Evolutionary conservation across 148 eudicot species (phyloP), one percentile per base, ranked within the genome.

Genomic region (Beta vulgaris): DNA sequence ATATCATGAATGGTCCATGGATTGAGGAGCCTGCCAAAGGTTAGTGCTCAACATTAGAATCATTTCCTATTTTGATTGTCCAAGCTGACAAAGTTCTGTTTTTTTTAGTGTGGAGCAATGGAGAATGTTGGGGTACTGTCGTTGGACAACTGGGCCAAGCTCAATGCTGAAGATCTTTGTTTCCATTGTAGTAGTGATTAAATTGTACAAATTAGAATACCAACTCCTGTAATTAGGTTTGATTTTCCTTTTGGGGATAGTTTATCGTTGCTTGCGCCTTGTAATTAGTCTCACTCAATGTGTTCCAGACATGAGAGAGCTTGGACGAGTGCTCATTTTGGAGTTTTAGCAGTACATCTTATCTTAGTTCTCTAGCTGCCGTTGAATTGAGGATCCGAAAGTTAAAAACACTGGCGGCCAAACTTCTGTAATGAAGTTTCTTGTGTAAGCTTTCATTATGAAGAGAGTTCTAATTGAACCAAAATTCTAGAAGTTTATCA

Each of bases 1-100:
- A 81, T 42, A 84, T 95, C 57, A 92, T 95, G 96, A 95, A 90
- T 55, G 99, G 99, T 6, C 96, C 99, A 5, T 95, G 92, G 92
- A 89, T 92, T 51, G 97, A 89, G 69, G 85, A 92, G 78, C 88
- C 98, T 12, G 82, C 98, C 11, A 84, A 89, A 87, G 89, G 98
- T 94, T 62, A 55, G 84, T 81, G 23, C 35, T 19, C 6, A 43
- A 29, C 28, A 42, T 34, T 40, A 37, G 19, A 18, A 29, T 76
- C 13, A 12, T 76, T 37, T 37, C n/a, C 5, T 28, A 6, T 18
- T 28, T 28, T 36, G 34, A 37, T 6, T 61, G 18, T 42, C 66
- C 51, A 25, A 31, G 12, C 60, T 79, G 59, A 40, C 6, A 44
- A 53, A 7, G 15, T 9, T 23, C 21, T 51, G 37, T n/a, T 37